A percentile compares a stretch with the other conserved stretches of the same genome.
Conservation (phyloP, 2,329 filamentous ascomycete species). For the Pyricularia sp. region DNA sequence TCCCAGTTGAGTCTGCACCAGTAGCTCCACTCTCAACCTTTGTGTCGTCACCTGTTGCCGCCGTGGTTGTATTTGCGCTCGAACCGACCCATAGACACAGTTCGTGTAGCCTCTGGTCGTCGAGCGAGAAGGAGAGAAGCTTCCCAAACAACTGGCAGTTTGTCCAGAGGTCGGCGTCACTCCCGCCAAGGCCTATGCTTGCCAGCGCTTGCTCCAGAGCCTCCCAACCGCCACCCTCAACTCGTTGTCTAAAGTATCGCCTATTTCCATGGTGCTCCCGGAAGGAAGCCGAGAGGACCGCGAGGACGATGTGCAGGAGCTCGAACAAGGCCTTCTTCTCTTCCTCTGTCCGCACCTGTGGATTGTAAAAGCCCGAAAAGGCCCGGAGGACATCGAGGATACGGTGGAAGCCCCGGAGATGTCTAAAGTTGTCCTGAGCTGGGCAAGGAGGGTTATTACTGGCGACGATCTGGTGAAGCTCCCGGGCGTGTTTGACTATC, state of each 20-base stretch:
- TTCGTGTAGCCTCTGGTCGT: slow-evolving; percentile 63
- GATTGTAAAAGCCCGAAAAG: slow-evolving; percentile 69
- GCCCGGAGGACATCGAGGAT: slow-evolving; percentile 60
- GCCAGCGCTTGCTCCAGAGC: slow-evolving; percentile 64
- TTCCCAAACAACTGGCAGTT: slow-evolving; percentile 71
- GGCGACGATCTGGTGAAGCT: slow-evolving; percentile 55
- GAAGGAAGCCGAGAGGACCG: slow-evolving; percentile 66
- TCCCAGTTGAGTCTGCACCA: background rate
- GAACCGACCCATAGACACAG: slow-evolving; percentile 49
- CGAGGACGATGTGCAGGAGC: slow-evolving; percentile 61
- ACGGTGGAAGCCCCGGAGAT: slow-evolving; percentile 67
- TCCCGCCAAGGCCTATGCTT: slow-evolving; percentile 54
- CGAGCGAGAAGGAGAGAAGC: slow-evolving; percentile 70
- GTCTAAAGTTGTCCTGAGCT: slow-evolving; percentile 73
- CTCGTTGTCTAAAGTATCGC: slow-evolving; percentile 71
- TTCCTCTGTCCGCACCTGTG: slow-evolving; percentile 46
- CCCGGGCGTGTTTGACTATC: slow-evolving; percentile 48
- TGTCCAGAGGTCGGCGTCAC: slow-evolving; percentile 58
- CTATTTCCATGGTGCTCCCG: slow-evolving; percentile 76
- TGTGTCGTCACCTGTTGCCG: background rate
- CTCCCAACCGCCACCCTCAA: slow-evolving; percentile 71
- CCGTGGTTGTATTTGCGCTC: background rate
- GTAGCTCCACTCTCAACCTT: background rate
- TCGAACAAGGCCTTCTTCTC: slow-evolving; percentile 59
- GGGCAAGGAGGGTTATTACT: slow-evolving; percentile 34